Evolutionary conservation across 140 eudicot genomes (phyloP).

Genomic region (Stevia rebaudiana): DNA sequence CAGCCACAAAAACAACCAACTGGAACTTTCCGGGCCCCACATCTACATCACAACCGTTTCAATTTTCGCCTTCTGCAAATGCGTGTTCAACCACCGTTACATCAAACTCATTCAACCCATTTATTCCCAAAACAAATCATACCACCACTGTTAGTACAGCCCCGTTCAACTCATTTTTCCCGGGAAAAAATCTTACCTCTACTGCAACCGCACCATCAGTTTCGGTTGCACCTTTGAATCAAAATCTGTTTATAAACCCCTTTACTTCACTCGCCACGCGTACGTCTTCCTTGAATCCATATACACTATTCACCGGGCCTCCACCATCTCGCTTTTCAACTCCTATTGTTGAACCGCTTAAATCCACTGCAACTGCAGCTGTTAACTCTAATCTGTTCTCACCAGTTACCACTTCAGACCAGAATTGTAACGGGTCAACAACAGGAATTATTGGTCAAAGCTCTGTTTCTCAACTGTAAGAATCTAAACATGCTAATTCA

Average conservation of each 20-base stretch:
- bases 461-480: slow-evolving; percentile 18
- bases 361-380: neutral
- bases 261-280: slow-evolving; percentile 11
- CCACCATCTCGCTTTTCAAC: slow-evolving; percentile 9
- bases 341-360: slow-evolving; percentile 7
- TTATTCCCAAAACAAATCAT: neutral
- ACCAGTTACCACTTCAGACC: slow-evolving; percentile 18
- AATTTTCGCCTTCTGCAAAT: slow-evolving; percentile 11
- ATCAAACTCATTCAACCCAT: slow-evolving; percentile 10
- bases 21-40: slow-evolving; percentile 24
- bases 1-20: neutral
- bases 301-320: neutral
- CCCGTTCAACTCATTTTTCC: slow-evolving; percentile 12
- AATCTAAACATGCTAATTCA: neutral
- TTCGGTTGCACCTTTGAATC: slow-evolving; percentile 15
- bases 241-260: slow-evolving; percentile 8
- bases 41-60: slow-evolving; percentile 15
- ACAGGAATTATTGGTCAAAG: slow-evolving; percentile 6
- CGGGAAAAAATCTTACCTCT: slow-evolving; percentile 7
- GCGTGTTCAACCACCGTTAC: neutral
- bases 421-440: slow-evolving; percentile 1
- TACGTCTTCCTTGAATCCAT: slow-evolving; percentile 12
- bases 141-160: neutral
- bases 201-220: slow-evolving; percentile 3
- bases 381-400: slow-evolving; percentile 13